phyloP scores from a whole-genome alignment of 2,329 filamentous ascomycete species.

The Aspergillus luchuensis region DNA sequence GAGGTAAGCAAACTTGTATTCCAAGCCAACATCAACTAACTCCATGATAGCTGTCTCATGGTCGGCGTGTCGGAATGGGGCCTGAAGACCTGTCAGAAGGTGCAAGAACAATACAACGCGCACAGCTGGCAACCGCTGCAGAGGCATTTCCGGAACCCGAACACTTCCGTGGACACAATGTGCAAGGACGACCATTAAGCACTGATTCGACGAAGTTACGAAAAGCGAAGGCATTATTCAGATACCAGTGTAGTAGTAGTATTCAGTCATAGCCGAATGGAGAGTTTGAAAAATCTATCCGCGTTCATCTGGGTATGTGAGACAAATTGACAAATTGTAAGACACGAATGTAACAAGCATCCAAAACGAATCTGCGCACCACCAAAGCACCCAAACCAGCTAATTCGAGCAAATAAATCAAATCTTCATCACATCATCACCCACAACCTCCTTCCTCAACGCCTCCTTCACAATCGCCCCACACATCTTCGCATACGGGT shows the following conservation, averaged over 20 bases:
- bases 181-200: neutral
- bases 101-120: constrained; percentile 72
- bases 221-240: neutral
- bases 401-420: neutral
- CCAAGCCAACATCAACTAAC: constrained; percentile 32
- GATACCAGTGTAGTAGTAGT: neutral
- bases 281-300: too few relatives aligned
- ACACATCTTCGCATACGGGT: constrained; percentile 65
- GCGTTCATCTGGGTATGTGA: too few relatives aligned
- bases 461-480: constrained; percentile 64
- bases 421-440: neutral
- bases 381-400: neutral
- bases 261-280: neutral
- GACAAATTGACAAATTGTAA: neutral
- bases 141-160: constrained; percentile 62
- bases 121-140: constrained; percentile 77
- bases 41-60: constrained; percentile 60
- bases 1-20: constrained; percentile 37
- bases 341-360: neutral
- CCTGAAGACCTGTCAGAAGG: constrained; percentile 68
- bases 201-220: neutral
- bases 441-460: constrained; percentile 55
- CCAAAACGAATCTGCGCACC: neutral
- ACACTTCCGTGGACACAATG: constrained; percentile 32
- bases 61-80: constrained; percentile 74